Conservation (phyloP, 2,329 filamentous ascomycete genomes). For the Emmonsiellopsis sp. region DNA sequence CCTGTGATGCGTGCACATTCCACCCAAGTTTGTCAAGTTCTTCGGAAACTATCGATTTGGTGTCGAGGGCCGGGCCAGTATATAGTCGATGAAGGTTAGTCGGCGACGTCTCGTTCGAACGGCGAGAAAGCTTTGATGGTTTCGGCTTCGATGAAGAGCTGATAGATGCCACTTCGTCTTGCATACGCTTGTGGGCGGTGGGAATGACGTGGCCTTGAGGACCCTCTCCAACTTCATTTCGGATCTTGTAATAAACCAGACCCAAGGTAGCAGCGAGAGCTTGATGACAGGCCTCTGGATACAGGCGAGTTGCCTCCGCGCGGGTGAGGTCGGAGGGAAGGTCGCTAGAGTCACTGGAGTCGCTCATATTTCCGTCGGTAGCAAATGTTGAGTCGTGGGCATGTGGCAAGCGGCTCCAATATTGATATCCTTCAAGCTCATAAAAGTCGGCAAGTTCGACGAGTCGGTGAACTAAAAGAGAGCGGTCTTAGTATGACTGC, state of each 20-base stretch:
- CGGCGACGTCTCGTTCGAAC: constrained; percentile 21
- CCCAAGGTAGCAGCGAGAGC: constrained; percentile 31
- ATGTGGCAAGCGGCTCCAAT: constrained; percentile 28
- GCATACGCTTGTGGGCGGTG: constrained; percentile 25
- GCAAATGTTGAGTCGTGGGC: constrained; percentile 19
- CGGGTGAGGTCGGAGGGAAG: constrained; percentile 25
- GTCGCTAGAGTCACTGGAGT: constrained; percentile 32
- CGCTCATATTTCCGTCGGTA: constrained; percentile 21
- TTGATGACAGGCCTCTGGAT: constrained; percentile 32
- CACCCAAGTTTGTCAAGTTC: constrained; percentile 26
- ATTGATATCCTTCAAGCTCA: constrained; percentile 30
- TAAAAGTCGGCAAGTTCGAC: constrained; percentile 33
- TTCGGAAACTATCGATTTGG: constrained; percentile 23
- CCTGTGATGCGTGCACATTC: constrained; percentile 26
- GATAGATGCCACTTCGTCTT: constrained; percentile 25
- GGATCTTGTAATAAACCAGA: constrained; percentile 34
- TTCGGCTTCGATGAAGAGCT: constrained; percentile 25
- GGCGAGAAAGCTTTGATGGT: constrained; percentile 27
- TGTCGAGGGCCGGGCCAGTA: constrained; percentile 25
- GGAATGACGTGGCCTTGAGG: constrained; percentile 18
- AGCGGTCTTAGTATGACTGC: neutral
- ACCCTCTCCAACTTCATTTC: constrained; percentile 31
- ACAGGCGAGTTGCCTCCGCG: constrained; percentile 26
- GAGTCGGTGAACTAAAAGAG: constrained; percentile 27
- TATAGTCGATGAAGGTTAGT: constrained; percentile 5